Base-by-base conservation (phyloP, 2,329 filamentous ascomycete genomes). In the Diaporthe eres region DNA sequence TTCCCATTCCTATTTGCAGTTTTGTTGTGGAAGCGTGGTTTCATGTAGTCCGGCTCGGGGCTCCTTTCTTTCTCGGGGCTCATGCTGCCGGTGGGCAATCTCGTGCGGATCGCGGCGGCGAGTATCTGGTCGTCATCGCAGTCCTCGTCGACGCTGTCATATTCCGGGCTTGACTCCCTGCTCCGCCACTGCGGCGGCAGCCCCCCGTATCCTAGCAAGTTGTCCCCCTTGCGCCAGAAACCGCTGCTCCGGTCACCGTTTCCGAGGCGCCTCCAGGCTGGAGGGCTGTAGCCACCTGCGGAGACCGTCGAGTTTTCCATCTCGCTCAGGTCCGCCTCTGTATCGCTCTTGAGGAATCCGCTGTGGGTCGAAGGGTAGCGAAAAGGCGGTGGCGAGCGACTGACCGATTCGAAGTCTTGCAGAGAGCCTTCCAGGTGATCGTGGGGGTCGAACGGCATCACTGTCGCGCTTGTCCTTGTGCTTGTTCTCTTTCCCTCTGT, bases 211-310 rank as follows among this genome's bases (percentile, higher is more conserved):
- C 80, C 63, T 75, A 80, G 60, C 77, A 81, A 75, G 74, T 78
- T 75, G 55, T 74, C 77, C 60, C 68, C 89, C 77, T 86, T 84
- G 79, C 89, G 88, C 88, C 93, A 92, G 82, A 92, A 91, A 78
- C 89, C 89, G 80, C 86, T 89, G 82, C 87, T 90, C 81, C 88
- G 86, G 78, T 87, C 86, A 80, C 89, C 90, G 87, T 90, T 91
- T 85, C 86, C 88, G 83, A 91, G 88, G 78, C 89, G 89, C 81
- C 88, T 87, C 90, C 90, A 92, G 65, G 90, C 90, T 78, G 90
- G 90, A 74, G 90, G 90, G 80, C 88, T 90, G 85, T 89, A 92
- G 77, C 89, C 89, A 87, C 88, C 89, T 80, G 78, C 86, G 81
- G 89, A 91, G 49, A 80, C 79, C 53, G 83, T 79, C 77, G 75